Evolutionary conservation across 371 early-diverging fungal genomes (phyloP).

Genomic region (Circinella minor): DNA sequence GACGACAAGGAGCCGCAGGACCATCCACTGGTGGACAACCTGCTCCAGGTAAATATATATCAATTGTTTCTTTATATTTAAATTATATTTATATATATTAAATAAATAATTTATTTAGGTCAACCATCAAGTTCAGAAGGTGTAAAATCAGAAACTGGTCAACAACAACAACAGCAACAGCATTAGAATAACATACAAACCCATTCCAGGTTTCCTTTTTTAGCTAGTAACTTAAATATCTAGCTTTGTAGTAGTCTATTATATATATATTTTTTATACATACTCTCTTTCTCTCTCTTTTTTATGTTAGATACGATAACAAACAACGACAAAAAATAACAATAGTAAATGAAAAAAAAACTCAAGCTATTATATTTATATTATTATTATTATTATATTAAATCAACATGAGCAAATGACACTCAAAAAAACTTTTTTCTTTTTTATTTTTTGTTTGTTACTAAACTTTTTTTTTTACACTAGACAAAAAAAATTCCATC

Average conservation of each 20-base stretch:
- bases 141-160: constrained; percentile 10
- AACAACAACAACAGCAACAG: constrained; percentile 5
- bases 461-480: constrained; percentile 9
- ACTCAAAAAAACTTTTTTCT: constrained; percentile 2
- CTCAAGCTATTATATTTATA: too few species aligned
- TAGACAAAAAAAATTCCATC: neutral
- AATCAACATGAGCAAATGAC: constrained; percentile 1
- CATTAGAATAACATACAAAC: neutral
- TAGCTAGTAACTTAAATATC: neutral
- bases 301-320: too few species aligned
- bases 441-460: constrained; percentile 12
- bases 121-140: constrained; percentile 14
- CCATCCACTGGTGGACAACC: constrained; percentile 7
- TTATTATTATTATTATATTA: constrained; percentile 4
- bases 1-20: constrained; percentile 11
- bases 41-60: constrained; percentile 1
- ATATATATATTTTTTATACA: too few species aligned
- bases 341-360: too few species aligned
- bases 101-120: neutral
- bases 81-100: neutral
- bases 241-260: neutral
- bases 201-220: neutral
- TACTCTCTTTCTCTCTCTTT: too few species aligned
- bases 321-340: too few species aligned
- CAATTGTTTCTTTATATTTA: neutral